Evolutionary conservation across 2,329 filamentous ascomycete genomes (phyloP), one percentile per base, ranked within the genome.

Genomic region (Ilyonectria destructans): DNA sequence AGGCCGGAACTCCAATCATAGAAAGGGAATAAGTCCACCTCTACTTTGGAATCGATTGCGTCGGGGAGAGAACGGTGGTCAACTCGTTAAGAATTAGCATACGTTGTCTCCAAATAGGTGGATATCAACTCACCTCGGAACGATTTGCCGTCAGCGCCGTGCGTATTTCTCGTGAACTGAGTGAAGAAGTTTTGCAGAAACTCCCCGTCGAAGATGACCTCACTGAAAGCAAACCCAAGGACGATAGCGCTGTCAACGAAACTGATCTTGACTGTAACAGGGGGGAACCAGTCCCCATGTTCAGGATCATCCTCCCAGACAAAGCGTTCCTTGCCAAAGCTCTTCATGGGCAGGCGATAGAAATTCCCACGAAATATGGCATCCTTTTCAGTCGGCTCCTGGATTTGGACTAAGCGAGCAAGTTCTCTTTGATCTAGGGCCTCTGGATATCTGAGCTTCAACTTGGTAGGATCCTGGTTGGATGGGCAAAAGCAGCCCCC

Each of bases 131-230:
- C 43, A 73, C 71, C 65, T 69, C 37, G 54, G 3, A 35, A 23
- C 13, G 12, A 10, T 5, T 40, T 48, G 6, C 29, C 10, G 19
- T 43, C 13, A 23, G 15, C 10, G 52, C 26, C 23, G 19, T 37
- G 12, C 2, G 71, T 67, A 29, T 61, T 67, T 35, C 23, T 51
- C 12, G 69, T 35, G 26, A 72, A 75, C 31, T 60, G 31, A 17
- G 46, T 19, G 21, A 75, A 65, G 66, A 74, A 74, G 48, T 72
- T 71, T n/a, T 67, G 56, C 9, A 74, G 71, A 17, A 63, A 70
- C 33, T 67, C 59, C 13, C 46, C 61, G n/a, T 75, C 73, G 26
- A 74, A 75, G 2, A 74, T 58, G 51, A 49, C 52, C 31, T 71
- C 56, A 35, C 68, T 69, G 37, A 75, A 67, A 4, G 70, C 56